Evolutionary conservation across 2,329 filamentous ascomycete species (phyloP), one percentile per base, ranked within the genome.

Genomic region (Scytalidium lignicola): DNA sequence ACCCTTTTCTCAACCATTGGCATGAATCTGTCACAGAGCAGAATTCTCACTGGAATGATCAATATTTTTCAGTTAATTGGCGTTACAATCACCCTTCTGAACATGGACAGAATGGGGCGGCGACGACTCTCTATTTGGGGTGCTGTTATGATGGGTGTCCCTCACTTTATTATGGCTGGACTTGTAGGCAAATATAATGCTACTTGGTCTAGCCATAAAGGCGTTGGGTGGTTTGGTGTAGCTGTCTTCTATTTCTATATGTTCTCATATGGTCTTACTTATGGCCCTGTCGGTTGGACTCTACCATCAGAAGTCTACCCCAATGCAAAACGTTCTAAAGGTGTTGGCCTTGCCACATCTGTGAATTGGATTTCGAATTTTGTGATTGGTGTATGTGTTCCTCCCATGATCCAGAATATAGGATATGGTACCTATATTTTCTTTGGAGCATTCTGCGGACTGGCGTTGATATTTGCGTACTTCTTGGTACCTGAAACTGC

Each of bases 281-380:
- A 54, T 53, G 49, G 55, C n/a, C 49, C 47, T 26, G 39, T 51
- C 17, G 51, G 65, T 3, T 70, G 67, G 69, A 67, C 65, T 1
- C 64, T 73, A 48, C 70, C 74, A 1, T 70, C 74, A 23, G 80
- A 89, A 52, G 80, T 88, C n/a, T 86, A 86, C 41, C 80, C 80
- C 0, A 76, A 74, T 1, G 74, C 72, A 0, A 66, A 79, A 1
- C 71, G 82, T 6, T 81, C 82, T 2, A 87, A 86, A 61, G 85
- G 84, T 28, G 81, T 84, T 0, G 82, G 82, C 1, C 67, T 85
- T 2, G 80, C 79, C 0, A 85, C 82, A 0, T 79, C 75, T 51
- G 75, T 75, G 5, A 84, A 82, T 65, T 88, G 85, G 74, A 64
- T 83, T 69, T 57, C 56, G 1, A 61, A 60, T 42, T 61, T 59